phyloP scores from a whole-genome alignment of 139 green algal species.

The Chlamydomonas sp. region DNA sequence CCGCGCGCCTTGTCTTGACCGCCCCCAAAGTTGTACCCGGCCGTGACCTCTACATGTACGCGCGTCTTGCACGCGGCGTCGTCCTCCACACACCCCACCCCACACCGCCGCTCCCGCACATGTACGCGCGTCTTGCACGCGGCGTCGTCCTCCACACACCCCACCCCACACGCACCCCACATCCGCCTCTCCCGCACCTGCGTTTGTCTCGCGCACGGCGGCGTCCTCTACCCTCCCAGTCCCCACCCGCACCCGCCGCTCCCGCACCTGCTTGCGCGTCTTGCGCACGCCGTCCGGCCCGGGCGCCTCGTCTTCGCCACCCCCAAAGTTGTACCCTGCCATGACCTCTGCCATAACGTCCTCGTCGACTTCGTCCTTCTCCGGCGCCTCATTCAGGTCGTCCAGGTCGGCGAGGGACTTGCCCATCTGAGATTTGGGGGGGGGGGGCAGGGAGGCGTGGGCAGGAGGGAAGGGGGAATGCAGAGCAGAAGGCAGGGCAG shows the following conservation, averaged over 20 bases:
- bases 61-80: too few species aligned
- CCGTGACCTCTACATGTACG: slow-evolving; percentile 45
- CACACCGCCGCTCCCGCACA: slow-evolving; percentile 49
- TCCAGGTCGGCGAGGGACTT: slow-evolving; percentile 22
- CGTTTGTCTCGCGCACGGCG: slow-evolving; percentile 16
- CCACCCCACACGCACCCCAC: too few species aligned
- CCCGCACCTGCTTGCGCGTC: slow-evolving; percentile 56
- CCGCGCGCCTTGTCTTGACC: slow-evolving; percentile 17
- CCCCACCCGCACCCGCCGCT: too few species aligned
- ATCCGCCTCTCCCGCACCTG: slow-evolving; percentile 52
- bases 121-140: too few species aligned
- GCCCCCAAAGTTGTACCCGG: slow-evolving; percentile 67
- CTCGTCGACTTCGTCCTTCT: not conserved
- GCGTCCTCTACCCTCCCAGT: not conserved
- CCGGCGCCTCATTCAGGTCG: slow-evolving; percentile 23
- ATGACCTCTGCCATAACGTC: too few species aligned
- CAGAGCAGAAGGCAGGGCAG: too few species aligned
- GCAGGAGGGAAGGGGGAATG: too few species aligned
- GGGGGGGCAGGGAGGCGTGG: too few species aligned
- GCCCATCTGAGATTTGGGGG: too few species aligned
- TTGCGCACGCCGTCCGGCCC: slow-evolving; percentile 43
- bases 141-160: too few species aligned
- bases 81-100: too few species aligned
- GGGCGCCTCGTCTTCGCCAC: slow-evolving; percentile 22
- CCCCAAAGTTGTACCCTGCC: slow-evolving; percentile 64